Conservation (phyloP, 2,329 filamentous ascomycete species). For the Ophiostoma australiae region DNA sequence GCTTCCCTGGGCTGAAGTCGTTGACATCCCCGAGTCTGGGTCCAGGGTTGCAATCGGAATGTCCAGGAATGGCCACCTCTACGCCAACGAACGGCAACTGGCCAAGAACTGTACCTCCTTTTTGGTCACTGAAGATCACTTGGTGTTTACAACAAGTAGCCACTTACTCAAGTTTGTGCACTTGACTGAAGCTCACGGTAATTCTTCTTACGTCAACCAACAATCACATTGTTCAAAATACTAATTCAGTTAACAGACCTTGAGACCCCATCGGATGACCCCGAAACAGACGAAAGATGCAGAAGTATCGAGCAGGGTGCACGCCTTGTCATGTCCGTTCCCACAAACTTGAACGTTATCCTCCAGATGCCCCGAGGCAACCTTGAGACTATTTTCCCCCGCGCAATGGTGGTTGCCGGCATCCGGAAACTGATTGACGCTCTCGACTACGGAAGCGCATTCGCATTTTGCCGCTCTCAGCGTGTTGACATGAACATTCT, state of each 20-base stretch:
- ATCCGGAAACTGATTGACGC: slow-evolving; percentile 76
- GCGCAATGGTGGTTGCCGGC: slow-evolving; percentile 85
- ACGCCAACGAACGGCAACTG: slow-evolving; percentile 67
- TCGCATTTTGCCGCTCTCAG: slow-evolving; percentile 82
- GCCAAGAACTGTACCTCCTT: slow-evolving; percentile 92
- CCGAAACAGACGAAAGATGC: slow-evolving; percentile 86
- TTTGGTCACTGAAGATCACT: slow-evolving; percentile 69
- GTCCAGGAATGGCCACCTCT: slow-evolving; percentile 70
- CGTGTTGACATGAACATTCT: slow-evolving; percentile 97
- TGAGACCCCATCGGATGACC: slow-evolving; percentile 79
- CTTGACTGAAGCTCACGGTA: slow-evolving; percentile 53
- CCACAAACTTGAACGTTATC: slow-evolving; percentile 76
- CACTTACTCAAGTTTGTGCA: slow-evolving; percentile 95
- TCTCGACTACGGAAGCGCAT: slow-evolving; percentile 78
- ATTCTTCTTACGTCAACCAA: neutral
- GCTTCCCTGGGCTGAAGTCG: slow-evolving; percentile 51
- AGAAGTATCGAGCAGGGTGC: slow-evolving; percentile 87
- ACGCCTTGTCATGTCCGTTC: slow-evolving; percentile 80
- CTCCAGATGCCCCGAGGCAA: slow-evolving; percentile 96
- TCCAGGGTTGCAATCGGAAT: slow-evolving; percentile 54
- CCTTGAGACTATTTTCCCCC: slow-evolving; percentile 87
- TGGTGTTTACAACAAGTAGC: slow-evolving; percentile 88
- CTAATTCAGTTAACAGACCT: slow-evolving; percentile 48
- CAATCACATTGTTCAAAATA: neutral
- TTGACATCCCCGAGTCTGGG: slow-evolving; percentile 35